Percentiles rank a stretch among this genome's conserved stretches.
These are phyloP conservation scores for Trypanosoma grayi DNA, from an alignment of 208 protist species.

Conservation along the genomic window DNA sequence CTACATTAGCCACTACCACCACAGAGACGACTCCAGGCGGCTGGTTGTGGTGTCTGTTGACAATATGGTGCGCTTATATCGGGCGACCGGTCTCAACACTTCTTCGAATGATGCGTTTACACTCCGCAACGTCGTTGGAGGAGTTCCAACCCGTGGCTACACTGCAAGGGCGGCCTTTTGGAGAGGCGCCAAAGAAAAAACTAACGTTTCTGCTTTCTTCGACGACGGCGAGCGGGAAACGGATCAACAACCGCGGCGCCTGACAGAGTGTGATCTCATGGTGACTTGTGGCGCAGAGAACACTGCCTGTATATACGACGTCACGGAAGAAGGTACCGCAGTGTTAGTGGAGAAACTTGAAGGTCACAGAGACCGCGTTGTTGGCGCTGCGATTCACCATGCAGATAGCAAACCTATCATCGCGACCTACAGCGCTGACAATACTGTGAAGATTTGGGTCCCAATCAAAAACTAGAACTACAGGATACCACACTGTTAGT, in stretches of 20 bases:
- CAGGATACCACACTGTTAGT: background rate
- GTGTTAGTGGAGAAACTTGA: slow-evolving; percentile 69
- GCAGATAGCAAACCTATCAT: slow-evolving; percentile 67
- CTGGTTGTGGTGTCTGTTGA: slow-evolving; percentile 75
- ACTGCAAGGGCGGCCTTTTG: slow-evolving; percentile 68
- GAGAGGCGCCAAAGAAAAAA: slow-evolving; percentile 61
- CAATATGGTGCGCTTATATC: slow-evolving; percentile 83
- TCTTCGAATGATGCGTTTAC: slow-evolving; percentile 45
- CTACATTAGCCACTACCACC: slow-evolving; percentile 58
- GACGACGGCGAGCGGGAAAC: slow-evolving; percentile 85
- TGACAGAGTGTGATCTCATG: slow-evolving; percentile 81
- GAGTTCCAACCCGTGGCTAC: slow-evolving; percentile 60
- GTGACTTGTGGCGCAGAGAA: slow-evolving; percentile 73
- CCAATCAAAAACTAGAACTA: slow-evolving; percentile 55
- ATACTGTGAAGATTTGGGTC: slow-evolving; percentile 80
- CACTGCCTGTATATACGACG: slow-evolving; percentile 75
- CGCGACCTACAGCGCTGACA: slow-evolving; percentile 82
- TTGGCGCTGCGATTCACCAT: slow-evolving; percentile 67
- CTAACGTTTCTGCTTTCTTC: slow-evolving; percentile 67
- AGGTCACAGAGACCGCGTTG: slow-evolving; percentile 83
- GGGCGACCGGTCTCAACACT: slow-evolving; percentile 40
- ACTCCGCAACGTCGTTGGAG: slow-evolving; percentile 70
- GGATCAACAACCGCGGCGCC: slow-evolving; percentile 42
- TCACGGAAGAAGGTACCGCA: slow-evolving; percentile 61
- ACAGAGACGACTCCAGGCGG: slow-evolving; percentile 64